Base-by-base conservation (phyloP, 805 yeast genomes). In the Metschnikowia rubicola region DNA sequence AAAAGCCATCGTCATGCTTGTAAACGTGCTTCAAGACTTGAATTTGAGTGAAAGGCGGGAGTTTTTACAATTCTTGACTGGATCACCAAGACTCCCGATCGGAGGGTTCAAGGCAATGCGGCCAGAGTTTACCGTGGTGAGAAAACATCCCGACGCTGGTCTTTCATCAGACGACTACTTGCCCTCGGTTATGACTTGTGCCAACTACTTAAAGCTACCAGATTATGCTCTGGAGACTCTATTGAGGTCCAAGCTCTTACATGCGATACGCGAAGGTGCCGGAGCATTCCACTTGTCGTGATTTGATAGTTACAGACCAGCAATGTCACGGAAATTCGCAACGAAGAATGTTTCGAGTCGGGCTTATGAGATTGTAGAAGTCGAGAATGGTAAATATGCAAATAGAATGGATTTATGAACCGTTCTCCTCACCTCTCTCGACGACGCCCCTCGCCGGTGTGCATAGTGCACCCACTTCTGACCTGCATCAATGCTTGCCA, bases 111-210 rank as follows among this genome's bases (percentile, higher is more conserved):
- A 84, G 56, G 78, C 86, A 0, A 70, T 92, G 46, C 75, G 78
- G 38, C 99, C 99, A 0, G 84, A 78, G 44, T 75, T 92, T 39
- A 92, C 98, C 0, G 90, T 94, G 32, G 98, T 94, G 2, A 68
- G 88, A 51, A 90, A 88, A 61, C 83, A 78, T 48, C 77, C 84
- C n/a, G 98, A 92, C 43, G 82, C 78, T 39, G 85, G 83, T 0
- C 62, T 79, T 26, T 65, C 68, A 10, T 77, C 87, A 5, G 96
- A 92, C 64, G 89, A 83, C 51, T 90, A 85, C 60, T 72, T 94
- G 47, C 98, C 99, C 2, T 88, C 96, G 67, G 99, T 94, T 3
- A 92, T 92, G 99, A 92, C 99, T 0, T 92, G 99, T 71, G 97
- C 96, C 3, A 92, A 92, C 62, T 94, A 92, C 61, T 73, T 92